Evolutionary conservation across 768 basidiomycete species (phyloP).

Genomic region (Mrakia frigida): DNA sequence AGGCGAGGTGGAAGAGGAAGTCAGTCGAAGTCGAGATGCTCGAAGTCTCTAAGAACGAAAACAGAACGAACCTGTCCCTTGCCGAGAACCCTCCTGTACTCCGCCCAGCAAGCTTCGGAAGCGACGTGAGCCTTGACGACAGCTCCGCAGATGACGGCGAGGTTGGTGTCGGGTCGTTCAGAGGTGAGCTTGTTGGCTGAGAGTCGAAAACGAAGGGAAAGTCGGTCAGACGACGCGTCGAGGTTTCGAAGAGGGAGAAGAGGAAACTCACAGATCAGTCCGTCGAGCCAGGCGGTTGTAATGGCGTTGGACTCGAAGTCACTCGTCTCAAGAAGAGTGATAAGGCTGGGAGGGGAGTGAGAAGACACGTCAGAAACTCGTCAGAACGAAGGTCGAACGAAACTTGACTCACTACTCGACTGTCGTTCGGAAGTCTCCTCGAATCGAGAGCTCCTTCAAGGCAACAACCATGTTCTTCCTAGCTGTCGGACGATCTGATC

Average conservation of each 20-base stretch:
- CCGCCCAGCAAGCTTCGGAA: slow-evolving; percentile 79
- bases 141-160: slow-evolving; percentile 93
- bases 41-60: neutral
- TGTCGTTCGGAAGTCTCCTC: slow-evolving; percentile 96
- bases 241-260: neutral
- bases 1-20: neutral
- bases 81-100: slow-evolving; percentile 91
- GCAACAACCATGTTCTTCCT: slow-evolving; percentile 99
- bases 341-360: slow-evolving; percentile 12
- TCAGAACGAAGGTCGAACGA: neutral
- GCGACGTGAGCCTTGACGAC: slow-evolving; percentile 90
- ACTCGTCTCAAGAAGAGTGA: slow-evolving; percentile 65
- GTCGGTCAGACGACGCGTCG: neutral
- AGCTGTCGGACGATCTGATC: slow-evolving; percentile 88
- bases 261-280: slow-evolving; percentile 58
- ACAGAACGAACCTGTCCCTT: slow-evolving; percentile 81
- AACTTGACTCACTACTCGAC: slow-evolving; percentile 99
- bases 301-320: slow-evolving; percentile 96
- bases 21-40: neutral
- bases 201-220: neutral
- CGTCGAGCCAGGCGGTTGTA: slow-evolving; percentile 98
- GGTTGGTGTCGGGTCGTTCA: slow-evolving; percentile 83
- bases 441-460: slow-evolving; percentile 94
- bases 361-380: neutral
- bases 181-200: slow-evolving; percentile 87